phyloP scores from a whole-genome alignment of 2,329 filamentous ascomycete genomes.

The Claviceps maximensis region DNA sequence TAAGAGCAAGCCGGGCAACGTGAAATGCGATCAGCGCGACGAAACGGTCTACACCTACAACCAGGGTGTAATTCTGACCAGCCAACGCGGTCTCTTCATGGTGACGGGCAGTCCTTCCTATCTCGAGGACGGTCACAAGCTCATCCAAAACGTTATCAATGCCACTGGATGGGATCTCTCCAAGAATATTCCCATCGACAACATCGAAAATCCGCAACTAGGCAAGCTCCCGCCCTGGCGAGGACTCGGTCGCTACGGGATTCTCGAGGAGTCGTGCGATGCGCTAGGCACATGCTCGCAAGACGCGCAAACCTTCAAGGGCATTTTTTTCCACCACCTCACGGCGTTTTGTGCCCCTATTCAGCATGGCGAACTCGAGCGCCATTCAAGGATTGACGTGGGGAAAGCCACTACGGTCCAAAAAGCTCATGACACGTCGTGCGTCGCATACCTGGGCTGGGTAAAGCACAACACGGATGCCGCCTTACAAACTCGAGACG shows the following conservation, averaged over 20 bases:
- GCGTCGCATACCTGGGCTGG: conserved; percentile 58
- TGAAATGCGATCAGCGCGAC: conserved; percentile 65
- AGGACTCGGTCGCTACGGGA: conserved; percentile 64
- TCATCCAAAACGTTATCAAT: conserved; percentile 59
- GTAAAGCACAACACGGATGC: conserved; percentile 65
- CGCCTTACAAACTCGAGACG: conserved; percentile 56
- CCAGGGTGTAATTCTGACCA: conserved; percentile 79
- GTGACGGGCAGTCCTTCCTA: conserved; percentile 60
- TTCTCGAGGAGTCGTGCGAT: conserved; percentile 79
- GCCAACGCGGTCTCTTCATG: conserved; percentile 66
- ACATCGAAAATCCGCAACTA: conserved; percentile 17
- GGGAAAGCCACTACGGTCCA: conserved; percentile 17
- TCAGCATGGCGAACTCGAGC: conserved; percentile 18
- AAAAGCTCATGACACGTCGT: conserved; percentile 43
- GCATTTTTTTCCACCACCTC: conserved; percentile 87
- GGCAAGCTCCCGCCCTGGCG: conserved; percentile 45
- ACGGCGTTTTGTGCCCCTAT: conserved; percentile 62
- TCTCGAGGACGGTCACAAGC: conserved; percentile 63
- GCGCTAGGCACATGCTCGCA: conserved; percentile 62
- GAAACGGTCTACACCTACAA: conserved; percentile 94
- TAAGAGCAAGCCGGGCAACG: conserved; percentile 48
- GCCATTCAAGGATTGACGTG: conserved; percentile 4
- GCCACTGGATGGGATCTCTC: conserved; percentile 62
- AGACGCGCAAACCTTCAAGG: conserved; percentile 82
- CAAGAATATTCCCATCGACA: conserved; percentile 28